Base-by-base conservation (phyloP, 129 eudicot species). In the Erigeron canadensis region DNA sequence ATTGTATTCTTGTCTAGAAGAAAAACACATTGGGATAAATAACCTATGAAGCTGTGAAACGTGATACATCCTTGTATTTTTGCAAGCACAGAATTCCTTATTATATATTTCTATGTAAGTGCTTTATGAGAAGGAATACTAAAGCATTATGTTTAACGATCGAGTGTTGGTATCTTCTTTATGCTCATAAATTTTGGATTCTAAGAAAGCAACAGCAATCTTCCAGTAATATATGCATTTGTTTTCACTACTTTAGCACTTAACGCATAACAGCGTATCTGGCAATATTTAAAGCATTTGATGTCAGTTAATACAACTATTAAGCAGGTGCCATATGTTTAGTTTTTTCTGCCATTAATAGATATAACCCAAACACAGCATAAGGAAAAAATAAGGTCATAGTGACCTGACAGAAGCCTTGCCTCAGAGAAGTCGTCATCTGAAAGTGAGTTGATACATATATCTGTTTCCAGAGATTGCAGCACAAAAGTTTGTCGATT, bases 371-470 rank as follows among this genome's bases (percentile, higher is more conserved):
- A n/a, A 16, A 51, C 22, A 13, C 17, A 51, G n/a, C 17, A 12
- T 62, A 28, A 34, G 17, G n/a, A 8, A 21, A 16, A 40, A 53
- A 54, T 42, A 10, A 67, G 22, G 40, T 69, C 13, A 63, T 8
- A 11, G 45, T 44, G 45, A 72, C 42, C 11, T 38, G n/a, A 47
- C 41, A 2, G 39, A 50, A 13, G 43, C 22, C 53, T 80, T 87
- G 89, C 98, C 96, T 79, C 81, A 19, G 85, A 63, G 75, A 92
- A 79, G 71, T 89, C 90, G 51, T 63, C 81, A 75, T 92, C 91
- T 6, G 98, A 88, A 18, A 92, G 81, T 59, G 39, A 50, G 70
- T 58, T 70, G 63, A 85, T 69, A 55, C 58, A 1, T 41, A 86
- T 81, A 62, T 88, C 91, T 41, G 77, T 81, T 50, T 73, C 77